These are phyloP conservation scores for Colletotrichum zoysiae DNA, from an alignment of 2,329 filamentous ascomycete genomes.

Conservation along the genomic window DNA sequence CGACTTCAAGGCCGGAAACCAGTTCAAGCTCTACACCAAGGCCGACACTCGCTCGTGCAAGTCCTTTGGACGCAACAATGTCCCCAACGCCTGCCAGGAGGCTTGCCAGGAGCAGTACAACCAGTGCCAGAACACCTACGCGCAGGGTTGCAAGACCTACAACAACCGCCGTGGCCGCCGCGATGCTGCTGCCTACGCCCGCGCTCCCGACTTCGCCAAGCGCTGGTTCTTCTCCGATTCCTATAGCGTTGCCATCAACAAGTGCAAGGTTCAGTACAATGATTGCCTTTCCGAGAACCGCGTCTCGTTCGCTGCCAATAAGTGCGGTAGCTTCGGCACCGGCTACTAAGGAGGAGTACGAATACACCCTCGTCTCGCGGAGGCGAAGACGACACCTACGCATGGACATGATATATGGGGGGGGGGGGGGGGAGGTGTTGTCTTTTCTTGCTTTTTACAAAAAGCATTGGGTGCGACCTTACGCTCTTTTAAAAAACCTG, in stretches of 20 bases:
- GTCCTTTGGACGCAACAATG: conserved; percentile 55
- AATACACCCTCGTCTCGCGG: background rate
- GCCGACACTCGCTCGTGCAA: conserved; percentile 58
- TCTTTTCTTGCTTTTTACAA: background rate
- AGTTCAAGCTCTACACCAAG: conserved; percentile 66
- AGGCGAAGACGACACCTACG: background rate
- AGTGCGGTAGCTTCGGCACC: conserved; percentile 56
- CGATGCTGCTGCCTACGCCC: conserved; percentile 29
- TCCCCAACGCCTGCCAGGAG: conserved; percentile 60
- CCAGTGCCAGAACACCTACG: conserved; percentile 62
- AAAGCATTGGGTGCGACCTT: conserved; percentile 10
- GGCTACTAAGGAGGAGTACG: conserved; percentile 38
- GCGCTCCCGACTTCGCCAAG: conserved; percentile 39
- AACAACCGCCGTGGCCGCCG: conserved; percentile 42
- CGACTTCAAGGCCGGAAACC: conserved; percentile 55
- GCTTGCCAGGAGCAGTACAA: conserved; percentile 67
- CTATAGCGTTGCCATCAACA: conserved; percentile 50
- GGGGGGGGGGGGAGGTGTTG: background rate
- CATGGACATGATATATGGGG: conserved; percentile 16
- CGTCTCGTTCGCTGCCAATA: conserved; percentile 51
- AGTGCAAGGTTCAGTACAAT: conserved; percentile 63
- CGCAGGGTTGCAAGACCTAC: conserved; percentile 58
- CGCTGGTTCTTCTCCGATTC: conserved; percentile 46
- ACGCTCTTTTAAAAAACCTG: conserved; percentile 22
- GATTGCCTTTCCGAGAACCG: conserved; percentile 62